Evolutionary conservation across 495 filamentous ascomycete species (phyloP), one percentile per base, ranked within the genome.

Genomic region (Aspergillus funiculosus): DNA sequence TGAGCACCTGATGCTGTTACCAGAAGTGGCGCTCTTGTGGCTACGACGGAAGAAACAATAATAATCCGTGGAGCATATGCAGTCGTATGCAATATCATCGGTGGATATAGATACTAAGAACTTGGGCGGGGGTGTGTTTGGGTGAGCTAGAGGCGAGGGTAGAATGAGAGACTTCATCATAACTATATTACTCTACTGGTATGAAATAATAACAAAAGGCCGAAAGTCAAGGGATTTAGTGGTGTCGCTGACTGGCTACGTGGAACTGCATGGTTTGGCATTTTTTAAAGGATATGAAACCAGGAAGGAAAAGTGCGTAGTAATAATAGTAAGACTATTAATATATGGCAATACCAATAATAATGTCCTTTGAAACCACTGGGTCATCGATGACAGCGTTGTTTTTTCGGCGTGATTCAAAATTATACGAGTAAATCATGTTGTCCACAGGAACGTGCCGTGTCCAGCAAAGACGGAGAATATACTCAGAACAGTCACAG

Each of bases 1-100:
- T 30, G 17, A 35, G 46, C 46, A 41, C 28, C 46, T 48, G 46
- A 48, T 48, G 28, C 46, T 20, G 37, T 48, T 41, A 41, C 37
- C 37, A 36, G 37, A 25, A 32, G 46, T 48, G 46, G 46, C 27
- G 46, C 37, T 29, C 21, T 39, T 13, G 14, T 27, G 20, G 15
- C 35, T 27, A 19, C 21, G 35, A 35, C 30, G 19, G 29, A 32
- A 36, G 30, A 21, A 28, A 6, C 17, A 13, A 35, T 13, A 9
- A 13, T 13, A 19, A 3, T 1, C 25, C 10, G 6, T 26, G 11
- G 11, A 46, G n/a, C n/a, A n/a, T n/a, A 25, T 26, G 26, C 43
- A 27, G 29, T 48, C 28, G 9, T 41, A 48, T 48, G 37, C 46
- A 48, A 48, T 48, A 48, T 13, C n/a, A 26, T 30, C 34, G 37